These are phyloP conservation scores for Torrubiellomyces zombiae DNA, from an alignment of 2,329 filamentous ascomycete genomes.

Conservation along the genomic window DNA sequence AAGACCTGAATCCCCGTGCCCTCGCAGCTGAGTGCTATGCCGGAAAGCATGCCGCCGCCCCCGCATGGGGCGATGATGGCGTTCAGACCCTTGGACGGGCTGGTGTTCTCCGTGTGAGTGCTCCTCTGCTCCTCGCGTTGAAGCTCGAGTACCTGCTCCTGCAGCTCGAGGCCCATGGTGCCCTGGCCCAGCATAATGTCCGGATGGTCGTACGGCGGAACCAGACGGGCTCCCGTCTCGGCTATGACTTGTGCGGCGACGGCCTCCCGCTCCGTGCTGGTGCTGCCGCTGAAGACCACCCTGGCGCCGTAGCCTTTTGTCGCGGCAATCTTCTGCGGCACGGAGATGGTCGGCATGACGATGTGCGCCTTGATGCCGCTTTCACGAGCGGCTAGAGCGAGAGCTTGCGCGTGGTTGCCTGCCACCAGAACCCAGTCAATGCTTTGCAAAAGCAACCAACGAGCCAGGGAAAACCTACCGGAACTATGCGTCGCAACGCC, in stretches of 20 bases:
- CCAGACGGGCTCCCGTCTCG: slow-evolving; percentile 57
- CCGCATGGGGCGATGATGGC: slow-evolving; percentile 72
- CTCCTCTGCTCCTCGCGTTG: slow-evolving; percentile 12
- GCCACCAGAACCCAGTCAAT: slow-evolving; percentile 1
- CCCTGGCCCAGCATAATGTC: slow-evolving; percentile 88
- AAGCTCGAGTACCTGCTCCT: slow-evolving; percentile 49
- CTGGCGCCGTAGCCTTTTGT: slow-evolving; percentile 62
- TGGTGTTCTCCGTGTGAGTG: slow-evolving; percentile 13
- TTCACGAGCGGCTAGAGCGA: slow-evolving; percentile 66
- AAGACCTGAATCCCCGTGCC: slow-evolving; percentile 63
- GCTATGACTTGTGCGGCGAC: slow-evolving; percentile 51
- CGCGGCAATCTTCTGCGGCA: slow-evolving; percentile 72
- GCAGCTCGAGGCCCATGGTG: slow-evolving; percentile 71
- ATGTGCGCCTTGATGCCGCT: slow-evolving; percentile 67
- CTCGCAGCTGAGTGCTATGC: slow-evolving; percentile 60
- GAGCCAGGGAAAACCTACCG: slow-evolving; percentile 38
- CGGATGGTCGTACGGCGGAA: slow-evolving; percentile 86
- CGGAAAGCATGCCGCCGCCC: slow-evolving; percentile 75
- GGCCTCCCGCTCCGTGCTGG: slow-evolving; percentile 64
- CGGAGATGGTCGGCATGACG: slow-evolving; percentile 79
- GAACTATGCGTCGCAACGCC: slow-evolving; percentile 85
- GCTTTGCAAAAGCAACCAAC: slow-evolving; percentile 1
- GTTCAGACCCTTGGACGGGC: slow-evolving; percentile 26
- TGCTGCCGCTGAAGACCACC: slow-evolving; percentile 70
- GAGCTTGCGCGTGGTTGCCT: slow-evolving; percentile 92